phyloP scores from a whole-genome alignment of 495 filamentous ascomycete species.

The Sordaria brevicollis region DNA sequence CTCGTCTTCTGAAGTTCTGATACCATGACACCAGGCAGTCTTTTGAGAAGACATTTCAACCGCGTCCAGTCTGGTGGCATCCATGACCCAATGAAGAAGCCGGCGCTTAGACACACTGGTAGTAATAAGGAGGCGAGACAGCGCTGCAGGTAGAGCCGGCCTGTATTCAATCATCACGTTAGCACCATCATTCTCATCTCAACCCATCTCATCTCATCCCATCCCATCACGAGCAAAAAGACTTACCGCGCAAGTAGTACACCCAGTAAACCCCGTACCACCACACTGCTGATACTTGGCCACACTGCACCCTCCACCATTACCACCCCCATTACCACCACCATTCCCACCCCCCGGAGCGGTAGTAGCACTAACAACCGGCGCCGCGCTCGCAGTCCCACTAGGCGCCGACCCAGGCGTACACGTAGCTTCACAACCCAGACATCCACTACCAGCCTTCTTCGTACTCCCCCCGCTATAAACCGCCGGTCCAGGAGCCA shows the following conservation, averaged over 20 bases:
- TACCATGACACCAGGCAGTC: no score
- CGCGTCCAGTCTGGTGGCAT: no score
- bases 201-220: not conserved
- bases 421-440: constrained; percentile 32
- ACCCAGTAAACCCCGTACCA: constrained; percentile 33
- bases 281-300: constrained; percentile 36
- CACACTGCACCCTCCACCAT: constrained; percentile 22
- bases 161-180: not conserved
- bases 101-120: constrained; percentile 23
- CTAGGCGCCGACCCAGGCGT: constrained; percentile 20
- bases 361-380: constrained; percentile 11
- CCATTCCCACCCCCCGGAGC: no score
- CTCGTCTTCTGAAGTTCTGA: no score
- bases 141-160: constrained; percentile 16
- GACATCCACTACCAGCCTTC: constrained; percentile 24
- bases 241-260: constrained; percentile 32
- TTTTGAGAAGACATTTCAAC: no score
- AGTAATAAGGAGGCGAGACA: constrained; percentile 24
- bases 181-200: not conserved
- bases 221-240: no score
- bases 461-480: constrained; percentile 29
- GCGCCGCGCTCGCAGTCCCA: constrained; percentile 10
- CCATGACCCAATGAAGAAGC: not conserved
- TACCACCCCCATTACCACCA: constrained; percentile 9
- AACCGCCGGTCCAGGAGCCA: constrained; percentile 31